Evolutionary conservation across 73 alveolate species (phyloP).

Genomic region (Paramecium sonneborni): DNA sequence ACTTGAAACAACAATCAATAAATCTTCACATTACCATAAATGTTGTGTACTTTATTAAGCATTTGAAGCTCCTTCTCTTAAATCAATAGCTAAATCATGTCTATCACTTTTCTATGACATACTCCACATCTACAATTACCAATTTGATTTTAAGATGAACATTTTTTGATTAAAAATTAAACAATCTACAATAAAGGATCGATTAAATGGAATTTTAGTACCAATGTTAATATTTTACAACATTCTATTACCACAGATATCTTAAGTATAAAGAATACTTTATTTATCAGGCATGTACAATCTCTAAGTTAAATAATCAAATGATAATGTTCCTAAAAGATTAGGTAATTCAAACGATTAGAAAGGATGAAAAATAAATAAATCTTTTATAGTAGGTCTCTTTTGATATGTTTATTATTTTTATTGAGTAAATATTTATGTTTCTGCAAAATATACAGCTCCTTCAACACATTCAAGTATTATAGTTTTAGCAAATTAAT

Average conservation of each 20-base stretch:
- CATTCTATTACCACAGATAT: slow-evolving; percentile 23
- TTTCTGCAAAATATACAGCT: slow-evolving; percentile 50
- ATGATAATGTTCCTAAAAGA: slow-evolving; percentile 9
- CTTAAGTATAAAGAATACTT: slow-evolving; percentile 28
- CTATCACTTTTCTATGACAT: slow-evolving; percentile 44
- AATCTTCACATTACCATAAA: not conserved
- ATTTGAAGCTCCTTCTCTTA: slow-evolving; percentile 45
- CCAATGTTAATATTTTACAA: slow-evolving; percentile 19
- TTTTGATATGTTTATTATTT: not conserved
- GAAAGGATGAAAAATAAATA: not conserved
- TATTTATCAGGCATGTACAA: slow-evolving; percentile 15
- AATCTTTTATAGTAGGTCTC: slow-evolving; percentile 38
- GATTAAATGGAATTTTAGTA: not conserved
- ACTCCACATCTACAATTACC: slow-evolving; percentile 54
- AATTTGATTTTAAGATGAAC: slow-evolving; percentile 32
- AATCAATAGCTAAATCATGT: slow-evolving; percentile 31
- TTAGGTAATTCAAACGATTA: not conserved
- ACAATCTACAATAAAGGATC: slow-evolving; percentile 32
- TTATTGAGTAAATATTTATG: slow-evolving; percentile 33
- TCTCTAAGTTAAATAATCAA: slow-evolving; percentile 27
- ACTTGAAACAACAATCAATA: slow-evolving; percentile 6
- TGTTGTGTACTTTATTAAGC: not conserved
- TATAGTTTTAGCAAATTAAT: not conserved
- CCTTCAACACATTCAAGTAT: slow-evolving; percentile 42
- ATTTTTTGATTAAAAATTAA: slow-evolving; percentile 15